phyloP scores from a whole-genome alignment of 2,329 filamentous ascomycete genomes.

The Knufia petricola region DNA sequence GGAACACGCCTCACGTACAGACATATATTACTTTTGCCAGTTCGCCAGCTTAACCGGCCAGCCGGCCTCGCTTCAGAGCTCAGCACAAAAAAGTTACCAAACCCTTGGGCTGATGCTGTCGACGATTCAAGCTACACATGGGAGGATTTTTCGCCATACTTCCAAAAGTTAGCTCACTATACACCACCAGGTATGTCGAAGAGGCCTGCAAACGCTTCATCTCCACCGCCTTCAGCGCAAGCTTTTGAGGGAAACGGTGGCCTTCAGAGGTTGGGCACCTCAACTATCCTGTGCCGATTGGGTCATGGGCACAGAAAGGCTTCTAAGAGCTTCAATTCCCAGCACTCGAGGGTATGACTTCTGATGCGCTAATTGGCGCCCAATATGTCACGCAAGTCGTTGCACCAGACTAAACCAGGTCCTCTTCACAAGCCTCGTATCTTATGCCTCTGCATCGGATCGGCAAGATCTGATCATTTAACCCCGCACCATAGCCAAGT shows the following conservation, averaged over 20 bases:
- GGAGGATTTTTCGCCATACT: conserved; percentile 26
- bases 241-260: conserved; percentile 29
- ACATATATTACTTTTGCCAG: too few relatives aligned
- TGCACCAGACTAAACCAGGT: conserved; percentile 24
- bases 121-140: conserved; percentile 28
- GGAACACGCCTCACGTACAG: too few relatives aligned
- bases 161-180: conserved; percentile 24
- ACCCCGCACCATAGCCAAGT: conserved; percentile 34
- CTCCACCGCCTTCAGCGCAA: conserved; percentile 22
- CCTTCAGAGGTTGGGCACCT: conserved; percentile 33
- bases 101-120: conserved; percentile 27
- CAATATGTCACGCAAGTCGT: conserved; percentile 29
- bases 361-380: conserved; percentile 33
- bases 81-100: conserved; percentile 24
- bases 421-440: conserved; percentile 31
- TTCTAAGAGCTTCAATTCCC: conserved; percentile 35
- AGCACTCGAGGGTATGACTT: conserved; percentile 31
- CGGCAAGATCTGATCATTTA: conserved; percentile 33
- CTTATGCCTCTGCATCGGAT: conserved; percentile 18
- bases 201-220: conserved; percentile 21
- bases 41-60: too few relatives aligned
- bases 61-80: too few relatives aligned
- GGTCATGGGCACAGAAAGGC: conserved; percentile 31
- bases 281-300: conserved; percentile 33
- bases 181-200: conserved; percentile 22